Evolutionary conservation across 2,329 filamentous ascomycete genomes (phyloP).

Genomic region (Cryphonectria carpinicola): DNA sequence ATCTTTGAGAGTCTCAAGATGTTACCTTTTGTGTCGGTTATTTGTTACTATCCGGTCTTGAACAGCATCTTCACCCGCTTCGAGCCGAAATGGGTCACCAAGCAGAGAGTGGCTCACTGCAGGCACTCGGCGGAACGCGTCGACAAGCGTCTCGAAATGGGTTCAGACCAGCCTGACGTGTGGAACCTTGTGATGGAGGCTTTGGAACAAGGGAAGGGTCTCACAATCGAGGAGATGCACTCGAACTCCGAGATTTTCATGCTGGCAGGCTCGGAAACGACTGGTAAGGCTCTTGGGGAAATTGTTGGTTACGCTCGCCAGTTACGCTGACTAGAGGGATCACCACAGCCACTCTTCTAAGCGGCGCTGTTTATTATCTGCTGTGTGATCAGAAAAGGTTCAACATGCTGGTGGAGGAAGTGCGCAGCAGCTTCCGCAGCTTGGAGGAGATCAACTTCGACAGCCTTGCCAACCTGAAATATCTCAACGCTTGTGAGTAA

Average conservation of each 20-base stretch:
- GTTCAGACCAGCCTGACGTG: constrained; percentile 34
- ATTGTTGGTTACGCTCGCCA: constrained; percentile 34
- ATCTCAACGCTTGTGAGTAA: constrained; percentile 34
- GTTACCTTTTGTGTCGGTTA: constrained; percentile 33
- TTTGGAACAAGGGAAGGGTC: constrained; percentile 27
- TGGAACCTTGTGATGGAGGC: constrained; percentile 34
- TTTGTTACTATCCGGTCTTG: constrained; percentile 34
- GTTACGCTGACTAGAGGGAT: background rate
- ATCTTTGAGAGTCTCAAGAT: constrained; percentile 34
- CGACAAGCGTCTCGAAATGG: constrained; percentile 34
- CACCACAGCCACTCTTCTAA: constrained; percentile 13
- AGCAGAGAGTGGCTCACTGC: constrained; percentile 31
- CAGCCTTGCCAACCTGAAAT: constrained; percentile 31
- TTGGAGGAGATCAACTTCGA: constrained; percentile 36
- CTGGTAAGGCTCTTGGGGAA: constrained; percentile 38
- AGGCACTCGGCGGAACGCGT: constrained; percentile 34
- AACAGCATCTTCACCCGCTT: constrained; percentile 31
- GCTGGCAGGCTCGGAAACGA: constrained; percentile 34
- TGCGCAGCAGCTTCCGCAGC: constrained; percentile 34
- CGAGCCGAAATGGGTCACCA: constrained; percentile 33
- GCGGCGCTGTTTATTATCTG: constrained; percentile 11
- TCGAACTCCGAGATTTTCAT: constrained; percentile 31
- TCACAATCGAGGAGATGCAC: constrained; percentile 31
- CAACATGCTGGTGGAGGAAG: constrained; percentile 34
- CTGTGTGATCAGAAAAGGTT: background rate